Conservation (phyloP, 768 basidiomycete genomes). For the Xanthoconium stramineum region DNA sequence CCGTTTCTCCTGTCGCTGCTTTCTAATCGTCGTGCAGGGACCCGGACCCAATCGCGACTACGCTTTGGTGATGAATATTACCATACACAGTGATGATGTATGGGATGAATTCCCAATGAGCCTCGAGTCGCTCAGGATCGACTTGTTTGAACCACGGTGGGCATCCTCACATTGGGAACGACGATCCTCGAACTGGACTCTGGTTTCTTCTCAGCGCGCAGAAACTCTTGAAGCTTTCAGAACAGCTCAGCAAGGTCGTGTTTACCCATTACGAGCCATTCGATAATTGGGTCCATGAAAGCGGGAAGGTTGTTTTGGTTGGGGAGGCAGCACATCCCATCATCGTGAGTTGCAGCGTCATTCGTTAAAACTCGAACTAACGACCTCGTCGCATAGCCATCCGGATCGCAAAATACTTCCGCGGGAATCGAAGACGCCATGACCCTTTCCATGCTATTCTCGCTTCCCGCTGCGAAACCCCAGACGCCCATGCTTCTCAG, state of each 20-base stretch:
- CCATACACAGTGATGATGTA: neutral
- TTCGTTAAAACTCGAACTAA: neutral
- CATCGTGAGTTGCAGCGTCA: conserved; percentile 32
- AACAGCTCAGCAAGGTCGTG: conserved; percentile 24
- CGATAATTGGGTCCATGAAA: conserved; percentile 50
- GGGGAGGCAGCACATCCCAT: conserved; percentile 62
- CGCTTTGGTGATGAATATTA: conserved; percentile 8
- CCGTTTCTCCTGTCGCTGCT: neutral
- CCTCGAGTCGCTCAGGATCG: conserved; percentile 9
- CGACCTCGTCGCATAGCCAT: conserved; percentile 37
- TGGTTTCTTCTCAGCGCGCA: conserved; percentile 6
- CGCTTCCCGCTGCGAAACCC: conserved; percentile 40
- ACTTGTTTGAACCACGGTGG: conserved; percentile 25
- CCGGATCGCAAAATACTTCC: conserved; percentile 43
- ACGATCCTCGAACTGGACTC: neutral
- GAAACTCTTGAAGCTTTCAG: conserved; percentile 18
- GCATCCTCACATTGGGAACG: neutral
- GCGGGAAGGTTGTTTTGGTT: conserved; percentile 47
- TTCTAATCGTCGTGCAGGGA: conserved; percentile 4
- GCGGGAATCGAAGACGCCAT: conserved; percentile 60
- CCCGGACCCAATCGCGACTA: conserved; percentile 15
- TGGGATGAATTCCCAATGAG: conserved; percentile 10
- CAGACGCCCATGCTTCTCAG: conserved; percentile 49
- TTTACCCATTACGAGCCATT: conserved; percentile 35
- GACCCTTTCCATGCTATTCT: conserved; percentile 54